A percentile compares a stretch with the other conserved stretches of the same genome.
These are phyloP conservation scores for Annulohypoxylon maeteangense DNA, from an alignment of 495 filamentous ascomycete genomes.

Conservation along the genomic window DNA sequence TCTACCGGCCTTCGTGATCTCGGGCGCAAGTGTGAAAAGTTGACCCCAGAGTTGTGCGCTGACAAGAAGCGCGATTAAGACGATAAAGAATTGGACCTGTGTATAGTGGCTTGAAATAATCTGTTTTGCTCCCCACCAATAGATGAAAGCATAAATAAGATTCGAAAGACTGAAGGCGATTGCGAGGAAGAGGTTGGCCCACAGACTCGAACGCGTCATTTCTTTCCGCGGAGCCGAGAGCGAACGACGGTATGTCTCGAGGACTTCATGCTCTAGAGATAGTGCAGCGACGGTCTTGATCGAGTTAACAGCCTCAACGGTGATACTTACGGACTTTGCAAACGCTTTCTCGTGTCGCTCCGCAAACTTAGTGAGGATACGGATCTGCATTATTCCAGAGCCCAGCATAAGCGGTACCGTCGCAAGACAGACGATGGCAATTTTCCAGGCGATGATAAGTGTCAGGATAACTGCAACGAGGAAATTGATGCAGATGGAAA, in stretches of 20 bases:
- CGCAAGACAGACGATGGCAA: constrained; percentile 65
- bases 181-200: constrained; percentile 64
- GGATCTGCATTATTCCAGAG: constrained; percentile 66
- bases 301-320: constrained; percentile 61
- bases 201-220: constrained; percentile 58
- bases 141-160: constrained; percentile 71
- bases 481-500: constrained; percentile 59
- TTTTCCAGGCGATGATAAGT: constrained; percentile 71
- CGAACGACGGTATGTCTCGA: constrained; percentile 58
- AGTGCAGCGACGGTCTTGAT: constrained; percentile 67
- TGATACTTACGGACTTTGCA: constrained; percentile 61
- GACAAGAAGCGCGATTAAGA: constrained; percentile 69
- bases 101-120: constrained; percentile 67
- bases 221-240: constrained; percentile 60
- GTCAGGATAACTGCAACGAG: constrained; percentile 62
- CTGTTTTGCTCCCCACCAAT: constrained; percentile 72
- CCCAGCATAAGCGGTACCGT: constrained; percentile 65
- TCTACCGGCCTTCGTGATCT: constrained; percentile 65
- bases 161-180: constrained; percentile 63
- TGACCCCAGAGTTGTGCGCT: constrained; percentile 72
- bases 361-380: constrained; percentile 65
- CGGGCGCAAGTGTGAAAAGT: constrained; percentile 72
- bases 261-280: constrained; percentile 57
- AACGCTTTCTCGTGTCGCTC: constrained; percentile 68
- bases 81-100: constrained; percentile 72